Conservation (phyloP, 1,284 basidiomycete genomes). For the Xerocomus nothofagi region DNA sequence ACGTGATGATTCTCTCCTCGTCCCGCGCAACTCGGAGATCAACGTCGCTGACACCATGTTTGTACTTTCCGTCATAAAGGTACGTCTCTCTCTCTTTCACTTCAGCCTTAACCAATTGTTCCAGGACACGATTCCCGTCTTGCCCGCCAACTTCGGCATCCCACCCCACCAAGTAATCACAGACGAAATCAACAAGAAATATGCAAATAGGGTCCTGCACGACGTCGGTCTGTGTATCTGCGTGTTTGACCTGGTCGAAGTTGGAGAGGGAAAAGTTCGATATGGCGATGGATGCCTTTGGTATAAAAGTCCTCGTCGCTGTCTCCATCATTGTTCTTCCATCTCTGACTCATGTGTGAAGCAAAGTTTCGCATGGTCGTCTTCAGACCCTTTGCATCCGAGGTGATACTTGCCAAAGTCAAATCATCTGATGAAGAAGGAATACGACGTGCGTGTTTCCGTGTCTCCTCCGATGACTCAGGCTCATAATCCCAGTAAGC, state of each 20-base stretch:
- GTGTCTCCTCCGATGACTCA: not conserved
- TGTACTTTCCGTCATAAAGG: constrained; percentile 60
- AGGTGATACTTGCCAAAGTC: constrained; percentile 88
- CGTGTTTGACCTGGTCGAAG: constrained; percentile 84
- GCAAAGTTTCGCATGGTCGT: constrained; percentile 90
- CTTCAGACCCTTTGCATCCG: constrained; percentile 89
- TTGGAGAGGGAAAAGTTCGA: constrained; percentile 88
- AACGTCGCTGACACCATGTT: constrained; percentile 50
- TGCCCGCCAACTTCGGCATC: constrained; percentile 72
- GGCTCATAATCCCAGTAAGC: constrained; percentile 56
- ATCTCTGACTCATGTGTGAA: constrained; percentile 33
- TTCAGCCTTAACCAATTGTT: not conserved
- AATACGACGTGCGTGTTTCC: constrained; percentile 64
- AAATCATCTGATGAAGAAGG: constrained; percentile 82
- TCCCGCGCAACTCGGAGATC: not conserved
- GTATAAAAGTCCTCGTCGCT: constrained; percentile 75
- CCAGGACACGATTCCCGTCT: constrained; percentile 77
- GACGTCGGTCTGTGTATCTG: constrained; percentile 90
- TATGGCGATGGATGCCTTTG: constrained; percentile 95
- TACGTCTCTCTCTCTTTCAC: constrained; percentile 7
- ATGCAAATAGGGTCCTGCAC: constrained; percentile 90
- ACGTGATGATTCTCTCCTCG: constrained; percentile 16
- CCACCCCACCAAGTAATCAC: constrained; percentile 73
- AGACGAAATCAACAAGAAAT: constrained; percentile 88
- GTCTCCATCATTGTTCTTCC: not conserved